These are phyloP conservation scores for Phytophthora colocasiae DNA, from an alignment of 352 stramenopile genomes.

Conservation along the genomic window DNA sequence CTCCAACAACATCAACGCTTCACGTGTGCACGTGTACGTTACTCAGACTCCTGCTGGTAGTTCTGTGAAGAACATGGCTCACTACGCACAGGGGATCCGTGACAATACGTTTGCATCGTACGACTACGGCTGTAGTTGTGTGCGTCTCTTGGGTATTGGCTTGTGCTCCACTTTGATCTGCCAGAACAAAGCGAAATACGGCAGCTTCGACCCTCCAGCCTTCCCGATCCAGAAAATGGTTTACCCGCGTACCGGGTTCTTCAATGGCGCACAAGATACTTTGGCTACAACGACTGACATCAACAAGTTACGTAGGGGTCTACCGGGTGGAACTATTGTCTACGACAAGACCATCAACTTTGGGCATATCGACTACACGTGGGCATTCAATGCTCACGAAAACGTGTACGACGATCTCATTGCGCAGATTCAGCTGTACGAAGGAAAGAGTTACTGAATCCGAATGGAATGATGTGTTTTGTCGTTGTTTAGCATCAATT, in stretches of 20 bases:
- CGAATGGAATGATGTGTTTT: neutral
- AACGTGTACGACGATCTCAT: conserved; percentile 53
- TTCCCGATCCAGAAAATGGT: conserved; percentile 39
- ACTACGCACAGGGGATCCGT: conserved; percentile 59
- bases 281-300: conserved; percentile 44
- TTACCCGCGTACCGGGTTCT: conserved; percentile 50
- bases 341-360: conserved; percentile 42
- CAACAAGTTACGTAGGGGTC: conserved; percentile 39
- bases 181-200: conserved; percentile 55
- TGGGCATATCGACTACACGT: conserved; percentile 63
- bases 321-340: conserved; percentile 47
- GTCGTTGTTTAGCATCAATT: conserved; percentile 8
- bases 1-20: conserved; percentile 43
- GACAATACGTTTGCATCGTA: conserved; percentile 55
- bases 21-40: conserved; percentile 57
- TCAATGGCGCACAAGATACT: conserved; percentile 46
- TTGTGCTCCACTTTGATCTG: conserved; percentile 43
- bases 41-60: conserved; percentile 52
- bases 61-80: conserved; percentile 57
- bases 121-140: conserved; percentile 55
- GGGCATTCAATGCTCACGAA: conserved; percentile 41
- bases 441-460: conserved; percentile 45
- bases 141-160: conserved; percentile 30
- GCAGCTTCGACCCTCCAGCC: conserved; percentile 36
- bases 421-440: conserved; percentile 43